A percentile compares a stretch with the other conserved stretches of the same genome.
These are phyloP conservation scores for Yarrowia alimentaria DNA, from an alignment of 805 yeast genomes.

Conservation along the genomic window DNA sequence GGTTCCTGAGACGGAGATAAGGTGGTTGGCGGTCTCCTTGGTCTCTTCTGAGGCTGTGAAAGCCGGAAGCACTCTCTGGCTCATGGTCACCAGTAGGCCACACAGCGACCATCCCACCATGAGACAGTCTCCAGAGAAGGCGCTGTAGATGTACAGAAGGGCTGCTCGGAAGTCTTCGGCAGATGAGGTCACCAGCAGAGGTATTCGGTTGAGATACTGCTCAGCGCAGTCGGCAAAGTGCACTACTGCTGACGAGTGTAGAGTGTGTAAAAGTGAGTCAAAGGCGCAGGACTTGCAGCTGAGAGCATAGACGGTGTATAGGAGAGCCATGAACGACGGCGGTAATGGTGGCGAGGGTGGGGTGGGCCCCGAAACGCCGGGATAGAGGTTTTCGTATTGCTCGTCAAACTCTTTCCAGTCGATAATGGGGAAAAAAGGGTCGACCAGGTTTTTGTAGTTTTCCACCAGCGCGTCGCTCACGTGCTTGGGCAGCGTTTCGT, in stretches of 20 bases:
- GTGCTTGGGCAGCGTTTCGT: conserved; percentile 10
- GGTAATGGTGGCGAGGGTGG: conserved; percentile 6
- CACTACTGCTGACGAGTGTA: conserved; percentile 10
- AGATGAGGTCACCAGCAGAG: conserved; percentile 6
- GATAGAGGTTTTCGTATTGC: conserved; percentile 14
- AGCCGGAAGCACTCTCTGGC: not conserved
- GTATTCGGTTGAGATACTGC: conserved; percentile 13
- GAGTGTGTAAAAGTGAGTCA: conserved; percentile 2
- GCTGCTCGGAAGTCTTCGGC: conserved; percentile 11
- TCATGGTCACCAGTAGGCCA: conserved; percentile 21
- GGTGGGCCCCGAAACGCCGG: conserved; percentile 3
- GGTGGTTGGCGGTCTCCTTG: conserved; percentile 11
- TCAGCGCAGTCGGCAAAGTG: conserved; percentile 11
- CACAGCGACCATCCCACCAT: conserved; percentile 26
- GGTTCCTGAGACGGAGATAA: conserved; percentile 6
- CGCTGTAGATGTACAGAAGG: conserved; percentile 7
- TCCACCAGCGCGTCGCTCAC: conserved; percentile 9
- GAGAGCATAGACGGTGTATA: conserved; percentile 11
- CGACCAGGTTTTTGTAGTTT: not conserved
- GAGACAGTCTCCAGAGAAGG: conserved; percentile 15
- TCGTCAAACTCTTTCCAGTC: conserved; percentile 24
- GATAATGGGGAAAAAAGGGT: conserved; percentile 16
- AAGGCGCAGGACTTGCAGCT: conserved; percentile 21
- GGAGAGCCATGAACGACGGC: conserved; percentile 3
- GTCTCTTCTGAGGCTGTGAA: conserved; percentile 2